These are phyloP conservation scores for Leptodermis oblonga DNA, from an alignment of 257 asterid species.

Conservation along the genomic window DNA sequence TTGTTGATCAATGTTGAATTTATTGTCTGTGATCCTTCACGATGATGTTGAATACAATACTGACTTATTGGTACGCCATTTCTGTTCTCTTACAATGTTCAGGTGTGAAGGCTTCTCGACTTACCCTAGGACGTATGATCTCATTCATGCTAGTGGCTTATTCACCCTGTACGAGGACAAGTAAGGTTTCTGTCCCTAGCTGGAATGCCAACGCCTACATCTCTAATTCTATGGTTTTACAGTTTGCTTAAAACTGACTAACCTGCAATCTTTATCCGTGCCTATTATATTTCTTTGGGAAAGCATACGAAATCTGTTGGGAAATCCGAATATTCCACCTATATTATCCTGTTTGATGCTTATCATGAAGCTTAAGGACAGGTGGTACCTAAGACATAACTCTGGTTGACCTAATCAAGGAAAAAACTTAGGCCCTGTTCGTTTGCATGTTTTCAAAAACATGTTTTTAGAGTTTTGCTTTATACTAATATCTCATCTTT, in stretches of 20 bases:
- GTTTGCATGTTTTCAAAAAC: no score
- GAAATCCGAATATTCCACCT: no score
- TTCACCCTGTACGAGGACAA: slow-evolving; percentile 71
- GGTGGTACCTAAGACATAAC: background rate
- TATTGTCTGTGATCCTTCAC: background rate
- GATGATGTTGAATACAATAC: slow-evolving; percentile 5
- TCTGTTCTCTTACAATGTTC: slow-evolving; percentile 11
- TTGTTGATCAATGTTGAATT: background rate
- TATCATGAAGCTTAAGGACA: background rate
- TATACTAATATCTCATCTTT: no score
- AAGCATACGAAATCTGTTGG: background rate
- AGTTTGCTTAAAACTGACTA: background rate
- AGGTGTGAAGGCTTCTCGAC: slow-evolving; percentile 99
- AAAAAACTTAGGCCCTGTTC: background rate
- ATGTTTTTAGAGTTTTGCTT: no score
- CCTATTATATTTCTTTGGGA: background rate
- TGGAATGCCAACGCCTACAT: background rate
- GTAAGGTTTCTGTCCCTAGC: slow-evolving; percentile 36
- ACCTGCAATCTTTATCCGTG: no score
- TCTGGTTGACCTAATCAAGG: background rate
- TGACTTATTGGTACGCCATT: slow-evolving; percentile 12
- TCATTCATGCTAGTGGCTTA: slow-evolving; percentile 67
- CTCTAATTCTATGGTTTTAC: background rate
- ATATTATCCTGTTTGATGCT: slow-evolving; percentile 6
- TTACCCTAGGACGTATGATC: slow-evolving; percentile 90